These are phyloP conservation scores for Linnemannia zychae DNA, from an alignment of 192 early-diverging fungal genomes.

Conservation along the genomic window DNA sequence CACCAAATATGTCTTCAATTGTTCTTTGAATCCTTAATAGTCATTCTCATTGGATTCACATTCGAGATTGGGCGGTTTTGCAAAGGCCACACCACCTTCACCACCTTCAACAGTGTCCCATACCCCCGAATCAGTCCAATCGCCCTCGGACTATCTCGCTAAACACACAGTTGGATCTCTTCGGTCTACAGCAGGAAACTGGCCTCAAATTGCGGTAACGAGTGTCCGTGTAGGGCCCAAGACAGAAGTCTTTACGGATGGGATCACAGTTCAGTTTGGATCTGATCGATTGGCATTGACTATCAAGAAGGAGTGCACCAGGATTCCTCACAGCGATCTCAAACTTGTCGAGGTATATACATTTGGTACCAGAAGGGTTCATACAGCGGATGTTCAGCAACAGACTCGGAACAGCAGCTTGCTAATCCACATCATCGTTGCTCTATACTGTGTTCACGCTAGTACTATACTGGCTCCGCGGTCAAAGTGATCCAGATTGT, in stretches of 20 bases:
- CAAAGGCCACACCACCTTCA: slow-evolving; percentile 9
- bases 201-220: slow-evolving; percentile 29
- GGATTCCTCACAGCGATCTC: slow-evolving; percentile 26
- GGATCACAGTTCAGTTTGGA: slow-evolving; percentile 35
- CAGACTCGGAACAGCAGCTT: no score
- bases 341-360: slow-evolving; percentile 31
- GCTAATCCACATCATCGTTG: no score
- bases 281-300: slow-evolving; percentile 30
- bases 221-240: slow-evolving; percentile 30
- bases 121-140: background rate
- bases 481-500: slow-evolving; percentile 32
- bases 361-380: no score
- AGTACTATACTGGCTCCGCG: slow-evolving; percentile 38
- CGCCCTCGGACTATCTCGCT: background rate
- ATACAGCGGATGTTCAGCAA: no score
- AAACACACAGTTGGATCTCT: background rate
- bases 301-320: slow-evolving; percentile 31
- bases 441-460: background rate
- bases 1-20: background rate
- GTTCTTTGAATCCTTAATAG: background rate
- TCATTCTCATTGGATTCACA: slow-evolving; percentile 14
- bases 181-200: slow-evolving; percentile 8
- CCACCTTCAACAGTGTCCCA: slow-evolving; percentile 1
- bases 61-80: background rate
- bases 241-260: slow-evolving; percentile 21